Evolutionary conservation across 177 flowering plant species (phyloP), one percentile per base, ranked within the genome.

Genomic region (Vitis hybrid): DNA sequence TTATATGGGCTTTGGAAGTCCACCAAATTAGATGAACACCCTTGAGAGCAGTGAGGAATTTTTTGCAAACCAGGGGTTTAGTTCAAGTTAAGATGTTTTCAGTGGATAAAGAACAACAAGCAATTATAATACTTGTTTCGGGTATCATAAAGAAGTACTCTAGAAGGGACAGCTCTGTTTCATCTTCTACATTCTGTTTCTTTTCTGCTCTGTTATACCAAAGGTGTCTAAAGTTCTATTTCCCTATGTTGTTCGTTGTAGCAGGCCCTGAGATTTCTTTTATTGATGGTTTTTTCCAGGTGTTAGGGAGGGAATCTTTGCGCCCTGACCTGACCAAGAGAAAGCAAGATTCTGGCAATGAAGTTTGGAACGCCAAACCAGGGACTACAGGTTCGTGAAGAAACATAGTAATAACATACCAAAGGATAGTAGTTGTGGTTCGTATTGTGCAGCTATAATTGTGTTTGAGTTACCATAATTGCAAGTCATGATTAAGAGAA

Each of bases 261-360:
- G 6, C 64, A 34, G 15, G 45, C 11, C 8, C 15, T 50, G 9
- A 66, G 55, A 9, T 26, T 39, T 39, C 7, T 56, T 56, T 45
- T 21, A 17, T 64, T 65, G 9, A 13, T 63, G 23, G 14, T 60
- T 12, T 45, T 14, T n/a, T 65, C 30, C 26, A 82, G 85, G 81
- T 72, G 17, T 6, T 72, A n/a, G 80, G 84, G 17, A 78, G 72
- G 49, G 84, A 74, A 15, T 64, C 78, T 12, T 13, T 70, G 71
- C 76, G 65, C 18, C 55, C 70, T 13, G 78, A 78, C 26, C 60
- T 12, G 34, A 61, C 21, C 51, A 72, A 45, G 11, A 76, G 48
- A 63, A 83, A 72, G 67, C 72, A 68, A 13, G 81, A 78, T 19
- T 60, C 72, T 26, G 64, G 45, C 3, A 71, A 49, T 45, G 78